These are phyloP conservation scores for Aegilops umbellulata DNA, from an alignment of 176 grass and related monocot species.

Conservation along the genomic window DNA sequence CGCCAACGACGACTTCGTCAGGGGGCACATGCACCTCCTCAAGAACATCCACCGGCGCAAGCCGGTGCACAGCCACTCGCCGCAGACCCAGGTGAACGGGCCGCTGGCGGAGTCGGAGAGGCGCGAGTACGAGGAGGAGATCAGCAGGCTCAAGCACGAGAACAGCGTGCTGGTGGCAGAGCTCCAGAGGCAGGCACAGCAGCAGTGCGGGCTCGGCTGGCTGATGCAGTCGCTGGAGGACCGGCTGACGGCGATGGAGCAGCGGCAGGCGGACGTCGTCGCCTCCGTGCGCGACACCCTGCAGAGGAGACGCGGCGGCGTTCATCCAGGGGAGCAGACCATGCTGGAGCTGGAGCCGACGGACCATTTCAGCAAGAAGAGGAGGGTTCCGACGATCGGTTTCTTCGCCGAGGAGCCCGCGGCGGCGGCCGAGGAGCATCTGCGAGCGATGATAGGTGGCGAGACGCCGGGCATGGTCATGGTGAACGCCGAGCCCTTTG, in stretches of 20 bases:
- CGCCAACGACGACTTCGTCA: conserved; percentile 75
- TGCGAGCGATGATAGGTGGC: background rate
- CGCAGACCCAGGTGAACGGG: conserved; percentile 41
- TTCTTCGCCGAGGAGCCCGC: conserved; percentile 18
- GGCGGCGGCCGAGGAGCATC: background rate
- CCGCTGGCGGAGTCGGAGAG: conserved; percentile 43
- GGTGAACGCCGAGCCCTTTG: conserved; percentile 36
- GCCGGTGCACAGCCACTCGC: conserved; percentile 83
- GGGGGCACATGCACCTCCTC: conserved; percentile 69
- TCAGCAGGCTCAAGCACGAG: conserved; percentile 64
- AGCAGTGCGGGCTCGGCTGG: conserved; percentile 46
- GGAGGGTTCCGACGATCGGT: conserved; percentile 48
- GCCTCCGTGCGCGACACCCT: conserved; percentile 42
- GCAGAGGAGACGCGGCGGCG: conserved; percentile 27
- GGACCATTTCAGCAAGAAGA: conserved; percentile 64
- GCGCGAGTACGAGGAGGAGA: conserved; percentile 65
- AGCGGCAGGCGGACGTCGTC: conserved; percentile 43
- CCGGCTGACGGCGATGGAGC: conserved; percentile 47
- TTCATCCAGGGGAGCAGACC: background rate
- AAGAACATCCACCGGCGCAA: conserved; percentile 79
- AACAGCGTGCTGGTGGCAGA: conserved; percentile 44
- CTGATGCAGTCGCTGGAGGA: conserved; percentile 74
- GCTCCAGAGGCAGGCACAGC: conserved; percentile 54
- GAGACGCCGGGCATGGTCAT: background rate
- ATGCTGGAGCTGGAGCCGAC: background rate